Evolutionary conservation across 2,329 filamentous ascomycete species (phyloP), one percentile per base, ranked within the genome.

Genomic region (Stromatinia cepivora): DNA sequence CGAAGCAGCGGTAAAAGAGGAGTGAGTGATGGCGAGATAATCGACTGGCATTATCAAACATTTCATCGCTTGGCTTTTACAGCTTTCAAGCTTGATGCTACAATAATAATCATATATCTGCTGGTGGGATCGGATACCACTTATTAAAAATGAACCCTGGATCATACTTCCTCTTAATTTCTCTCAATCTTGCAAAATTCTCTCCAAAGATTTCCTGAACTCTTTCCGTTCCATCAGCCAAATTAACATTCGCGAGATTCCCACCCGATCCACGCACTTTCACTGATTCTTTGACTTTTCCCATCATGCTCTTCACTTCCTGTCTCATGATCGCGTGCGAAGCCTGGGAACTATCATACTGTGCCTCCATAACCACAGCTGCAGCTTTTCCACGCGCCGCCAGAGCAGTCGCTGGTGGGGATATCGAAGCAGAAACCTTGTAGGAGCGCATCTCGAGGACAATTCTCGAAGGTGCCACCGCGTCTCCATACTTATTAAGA

Each of bases 1-100:
- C 90, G 17, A 85, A 88, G 20, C 42, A 28, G 20, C 34, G 15
- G 46, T n/a, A 39, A 52, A 36, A 25, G 13, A 28, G 15, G 9
- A 13, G 25, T 58, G 36, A 42, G n/a, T 13, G 13, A n/a, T 25
- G 22, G 8, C n/a, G 34, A 57, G 53, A 54, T 54, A 22, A 46
- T 46, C 20, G 6, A 31, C 17, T 31, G 4, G 10, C 17, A 62
- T 36, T 36, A 11, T 10, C 20, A 15, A 13, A 22, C 34, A 31
- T 42, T 28, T 42, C 17, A 10, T 7, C 1, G 22, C 13, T 62
- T 34, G 22, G 22, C 7, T 25, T 25, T 22, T 36, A 36, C 3
- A 63, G 45, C 22, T 50, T 57, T 36, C 59, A 46, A 31, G 20
- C 28, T 62, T n/a, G 22, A 56, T n/a, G 31, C 2, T 34, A 56